Evolutionary conservation across 1,139 yeast species (phyloP), one percentile per base, ranked within the genome.

Genomic region (Geotrichum restrictum): DNA sequence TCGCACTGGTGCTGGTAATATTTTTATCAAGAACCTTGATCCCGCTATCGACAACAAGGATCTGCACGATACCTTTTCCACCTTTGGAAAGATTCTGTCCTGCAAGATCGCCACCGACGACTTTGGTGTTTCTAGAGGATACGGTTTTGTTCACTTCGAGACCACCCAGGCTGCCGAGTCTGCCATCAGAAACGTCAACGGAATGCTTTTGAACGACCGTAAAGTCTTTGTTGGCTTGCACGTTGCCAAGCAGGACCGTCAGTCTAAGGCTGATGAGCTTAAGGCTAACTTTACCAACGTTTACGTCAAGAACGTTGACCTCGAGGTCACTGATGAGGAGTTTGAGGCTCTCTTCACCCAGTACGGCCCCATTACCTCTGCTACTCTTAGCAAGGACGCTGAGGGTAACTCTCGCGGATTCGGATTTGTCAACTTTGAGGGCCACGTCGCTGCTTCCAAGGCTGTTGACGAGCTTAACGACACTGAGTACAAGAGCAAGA

Each of bases 1-100:
- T 81, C 88, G 88, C 80, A 85, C 86, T 69, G 98, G 98, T 72
- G 87, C 88, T 62, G 97, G 97, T 69, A 93, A 93, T 81, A 85
- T 94, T 64, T 93, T 87, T 82, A 93, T 93, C 79, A 93, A 93
- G 84, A 94, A 93, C 82, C 83, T 93, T 76, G 97, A 93, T 74
- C 95, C 96, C 57, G 96, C 91, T 68, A 93, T 93, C 69, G 99
- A 93, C 77, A 93, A 93, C 88, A 93, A 93, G 82, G 96, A 97
- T 66, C 82, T 93, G 68, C 96, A 91, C 76, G 98, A 93, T 73
- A 93, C 98, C 59, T 93, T 93, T 78, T 83, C 95, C 62, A 96
- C 96, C 60, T 94, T 93, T 69, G 99, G 99, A 73, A 85, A 81
- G 71, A 91, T 94, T 64, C 79, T 93, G 75, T 91, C 98, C 53